These are phyloP conservation scores for Saururus chinensis DNA, from an alignment of 164 flowering plant species.

Conservation along the genomic window DNA sequence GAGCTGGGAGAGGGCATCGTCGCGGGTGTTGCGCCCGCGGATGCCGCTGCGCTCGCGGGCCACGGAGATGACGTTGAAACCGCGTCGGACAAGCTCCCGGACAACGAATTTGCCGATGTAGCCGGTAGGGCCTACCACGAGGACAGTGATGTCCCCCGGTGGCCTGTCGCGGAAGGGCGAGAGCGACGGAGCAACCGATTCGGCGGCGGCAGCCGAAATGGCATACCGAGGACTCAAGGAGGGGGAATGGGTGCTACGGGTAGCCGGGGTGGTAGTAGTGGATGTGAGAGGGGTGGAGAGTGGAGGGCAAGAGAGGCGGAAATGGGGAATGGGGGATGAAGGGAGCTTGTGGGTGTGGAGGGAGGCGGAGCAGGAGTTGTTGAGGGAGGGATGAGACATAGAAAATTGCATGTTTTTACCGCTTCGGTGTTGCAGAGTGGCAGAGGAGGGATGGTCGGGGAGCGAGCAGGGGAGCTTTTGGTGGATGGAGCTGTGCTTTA, in stretches of 20 bases:
- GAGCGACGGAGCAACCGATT: constrained; percentile 13
- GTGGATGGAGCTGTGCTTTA: no score
- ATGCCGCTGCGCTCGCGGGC: constrained; percentile 88
- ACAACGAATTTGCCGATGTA: constrained; percentile 88
- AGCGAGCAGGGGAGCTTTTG: no score
- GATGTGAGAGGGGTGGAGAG: constrained; percentile 2
- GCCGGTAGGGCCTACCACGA: constrained; percentile 93
- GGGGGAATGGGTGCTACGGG: neutral
- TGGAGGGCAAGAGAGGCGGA: neutral
- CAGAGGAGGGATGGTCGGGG: no score
- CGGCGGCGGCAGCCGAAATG: constrained; percentile 25
- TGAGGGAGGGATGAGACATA: no score
- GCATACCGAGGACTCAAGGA: constrained; percentile 9
- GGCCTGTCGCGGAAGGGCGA: constrained; percentile 47
- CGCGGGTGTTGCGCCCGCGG: constrained; percentile 46
- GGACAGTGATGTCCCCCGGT: constrained; percentile 59
- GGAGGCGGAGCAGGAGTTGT: no score
- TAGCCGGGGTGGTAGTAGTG: neutral
- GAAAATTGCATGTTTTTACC: no score
- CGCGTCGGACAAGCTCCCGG: constrained; percentile 57
- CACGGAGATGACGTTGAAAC: constrained; percentile 72
- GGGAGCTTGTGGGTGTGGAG: no score
- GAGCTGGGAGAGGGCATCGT: constrained; percentile 49
- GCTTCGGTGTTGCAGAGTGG: no score
- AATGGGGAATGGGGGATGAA: neutral